Evolutionary conservation across 2,329 filamentous ascomycete species (phyloP), one percentile per base, ranked within the genome.

Genomic region (Pseudogymnoascus sp.): DNA sequence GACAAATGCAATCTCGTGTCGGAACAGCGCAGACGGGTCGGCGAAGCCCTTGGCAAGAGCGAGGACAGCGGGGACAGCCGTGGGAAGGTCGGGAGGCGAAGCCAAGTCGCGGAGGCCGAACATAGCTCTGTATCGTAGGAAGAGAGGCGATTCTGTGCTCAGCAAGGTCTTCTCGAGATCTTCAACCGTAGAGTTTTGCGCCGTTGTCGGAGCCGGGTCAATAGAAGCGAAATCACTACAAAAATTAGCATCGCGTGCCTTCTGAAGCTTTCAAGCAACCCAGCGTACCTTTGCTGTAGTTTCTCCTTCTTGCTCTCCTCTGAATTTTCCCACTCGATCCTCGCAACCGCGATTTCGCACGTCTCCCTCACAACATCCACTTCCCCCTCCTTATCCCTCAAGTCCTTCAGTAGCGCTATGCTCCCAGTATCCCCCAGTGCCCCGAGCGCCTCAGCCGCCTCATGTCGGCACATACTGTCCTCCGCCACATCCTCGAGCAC

Each of bases 1-100:
- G 12, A 99, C 94, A 74, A 99, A 99, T 12, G 94, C 94, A 67
- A 99, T 92, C 74, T 99, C 94, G 78, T 99, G 94, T 68, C 94
- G 88, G 82, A 99, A 97, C 6, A 99, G 85, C 4, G 92, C 92
- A 58, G 92, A 97, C 16, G 86, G 81, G 74, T 99, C 94, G 33
- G 81, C 80, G 69, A 99, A 87, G 14, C 94, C 94, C 72, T 87
- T 88, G 52, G 94, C 91, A 55, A 99, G 84, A 9, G 92, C 90
- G 49, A 88, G 83, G 61, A 99, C 84, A 16, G 94, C 93, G n/a
- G 90, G 88, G 14, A 91, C 84, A 5, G 93, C 92, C 1, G 92
- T 96, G 1, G 92, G 90, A 45, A 95, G 86, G 72, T 96, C 89
- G 8, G 93, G 92, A 14, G 94, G 94, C 3, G 92, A 97, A 22